Conservation (phyloP, 1,284 basidiomycete species). For the Trametes polyzona region DNA sequence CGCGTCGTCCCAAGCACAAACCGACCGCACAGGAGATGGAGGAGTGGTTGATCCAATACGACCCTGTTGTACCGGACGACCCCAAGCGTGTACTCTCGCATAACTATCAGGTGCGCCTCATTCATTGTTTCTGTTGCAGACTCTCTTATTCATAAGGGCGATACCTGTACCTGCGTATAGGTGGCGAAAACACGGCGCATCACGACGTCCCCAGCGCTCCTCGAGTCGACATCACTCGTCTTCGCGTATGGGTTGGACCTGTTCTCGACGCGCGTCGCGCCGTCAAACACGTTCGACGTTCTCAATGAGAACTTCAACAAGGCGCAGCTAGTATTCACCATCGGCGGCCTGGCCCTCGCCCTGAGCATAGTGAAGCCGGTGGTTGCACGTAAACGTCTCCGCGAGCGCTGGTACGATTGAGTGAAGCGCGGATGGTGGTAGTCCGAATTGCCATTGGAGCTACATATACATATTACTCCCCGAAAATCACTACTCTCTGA, state of each 20-base stretch:
- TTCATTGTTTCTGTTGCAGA: background rate
- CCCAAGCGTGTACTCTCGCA: conserved; percentile 81
- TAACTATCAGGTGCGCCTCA: conserved; percentile 61
- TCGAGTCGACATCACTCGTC: conserved; percentile 93
- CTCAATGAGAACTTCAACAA: conserved; percentile 94
- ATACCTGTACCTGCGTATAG: conserved; percentile 41
- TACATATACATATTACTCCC: background rate
- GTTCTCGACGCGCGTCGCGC: conserved; percentile 83
- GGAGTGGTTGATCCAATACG: conserved; percentile 87
- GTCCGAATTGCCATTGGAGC: background rate
- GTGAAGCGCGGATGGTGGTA: background rate
- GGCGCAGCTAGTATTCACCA: conserved; percentile 85
- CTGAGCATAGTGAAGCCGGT: conserved; percentile 80
- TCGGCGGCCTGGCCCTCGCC: conserved; percentile 71
- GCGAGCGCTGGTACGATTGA: conserved; percentile 64
- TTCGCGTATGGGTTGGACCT: conserved; percentile 88
- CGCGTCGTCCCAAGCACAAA: conserved; percentile 82
- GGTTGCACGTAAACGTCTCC: conserved; percentile 64
- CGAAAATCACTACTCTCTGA: background rate
- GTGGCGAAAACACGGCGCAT: conserved; percentile 71
- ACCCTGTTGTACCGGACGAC: conserved; percentile 77
- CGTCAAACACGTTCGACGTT: conserved; percentile 94
- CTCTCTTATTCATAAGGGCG: too few species aligned
- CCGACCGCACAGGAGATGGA: conserved; percentile 81
- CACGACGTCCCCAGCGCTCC: conserved; percentile 77